Evolutionary conservation across 306 rosid genomes (phyloP), one percentile per base, ranked within the genome.

Genomic region (Fagus crenata): DNA sequence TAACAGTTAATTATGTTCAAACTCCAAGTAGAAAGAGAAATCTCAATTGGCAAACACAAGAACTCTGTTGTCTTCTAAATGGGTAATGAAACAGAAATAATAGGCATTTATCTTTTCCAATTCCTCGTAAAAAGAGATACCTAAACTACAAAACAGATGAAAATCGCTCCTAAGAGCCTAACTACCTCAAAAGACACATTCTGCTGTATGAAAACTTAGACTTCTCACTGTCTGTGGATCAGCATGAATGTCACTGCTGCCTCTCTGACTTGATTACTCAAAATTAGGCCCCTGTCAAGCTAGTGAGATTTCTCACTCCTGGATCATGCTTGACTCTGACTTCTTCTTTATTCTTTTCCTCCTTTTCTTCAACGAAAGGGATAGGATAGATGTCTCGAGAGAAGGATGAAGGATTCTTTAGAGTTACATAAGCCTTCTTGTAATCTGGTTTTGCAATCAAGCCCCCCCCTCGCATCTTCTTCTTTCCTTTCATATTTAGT

Each of bases 401-500:
- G n/a, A 69, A 41, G n/a, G 58, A 46, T 12, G 46, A 28, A 9
- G 36, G 54, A 31, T 49, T 43, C 73, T 69, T 69, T 43, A 69
- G 55, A n/a, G 73, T 69, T 31, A 69, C 73, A 18, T 40, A 69
- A n/a, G 55, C 73, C 73, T 69, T 69, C 73, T 69, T 69, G 73
- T 69, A 69, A 69, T 41, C 73, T 43, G 73, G 73, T 41, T 8
- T 46, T 41, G 73, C 55, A 28, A 69, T 31, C 53, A 69, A 41
- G 54, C 58, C 40, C 17, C 73, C 73, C 7, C 18, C 58, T 41
- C 14, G 28, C 53, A 11, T 18, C 73, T 46, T 69, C 55, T 69
- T 69, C 58, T 69, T 69, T 9, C 73, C 73, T 43, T 49, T n/a
- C 73, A 69, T 28, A 49, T 69, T 69, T 43, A 69, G 54, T 2